These are phyloP conservation scores for Rhododendron williamsianum DNA, from an alignment of 148 eudicot genomes.

Conservation along the genomic window DNA sequence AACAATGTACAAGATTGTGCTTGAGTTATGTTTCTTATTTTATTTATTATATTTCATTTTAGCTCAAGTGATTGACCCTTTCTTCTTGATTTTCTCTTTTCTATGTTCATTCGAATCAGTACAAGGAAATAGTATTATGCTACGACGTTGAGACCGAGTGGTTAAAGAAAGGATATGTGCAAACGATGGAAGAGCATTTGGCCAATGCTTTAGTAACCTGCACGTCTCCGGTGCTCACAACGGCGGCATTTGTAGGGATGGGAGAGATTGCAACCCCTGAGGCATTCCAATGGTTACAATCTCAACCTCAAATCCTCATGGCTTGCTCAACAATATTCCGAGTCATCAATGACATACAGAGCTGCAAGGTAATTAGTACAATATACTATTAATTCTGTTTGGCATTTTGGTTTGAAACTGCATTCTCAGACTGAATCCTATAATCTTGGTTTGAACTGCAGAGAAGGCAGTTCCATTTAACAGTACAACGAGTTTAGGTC, in stretches of 20 bases:
- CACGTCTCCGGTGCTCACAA: background rate
- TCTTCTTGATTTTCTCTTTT: too few species aligned
- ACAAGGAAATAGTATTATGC: slow-evolving; percentile 12
- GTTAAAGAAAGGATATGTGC: slow-evolving; percentile 9
- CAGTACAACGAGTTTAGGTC: too few species aligned
- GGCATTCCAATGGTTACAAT: background rate
- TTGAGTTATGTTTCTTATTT: too few species aligned
- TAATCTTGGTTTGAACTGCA: too few species aligned
- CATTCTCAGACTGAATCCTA: too few species aligned
- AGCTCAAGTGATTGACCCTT: background rate
- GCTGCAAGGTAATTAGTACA: background rate
- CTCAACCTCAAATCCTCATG: background rate
- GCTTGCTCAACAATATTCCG: background rate
- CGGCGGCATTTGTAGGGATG: background rate
- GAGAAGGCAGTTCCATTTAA: too few species aligned
- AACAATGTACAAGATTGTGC: too few species aligned
- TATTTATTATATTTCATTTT: background rate
- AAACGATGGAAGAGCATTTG: slow-evolving; percentile 25
- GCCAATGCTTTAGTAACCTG: background rate
- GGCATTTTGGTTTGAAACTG: background rate
- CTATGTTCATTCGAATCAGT: slow-evolving; percentile 8
- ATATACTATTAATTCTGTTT: too few species aligned
- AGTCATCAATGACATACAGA: background rate
- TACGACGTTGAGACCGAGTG: slow-evolving; percentile 20
- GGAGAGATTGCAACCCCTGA: background rate